Conservation (phyloP, 805 yeast genomes). For the Cyberlindnera mississippiensis region DNA sequence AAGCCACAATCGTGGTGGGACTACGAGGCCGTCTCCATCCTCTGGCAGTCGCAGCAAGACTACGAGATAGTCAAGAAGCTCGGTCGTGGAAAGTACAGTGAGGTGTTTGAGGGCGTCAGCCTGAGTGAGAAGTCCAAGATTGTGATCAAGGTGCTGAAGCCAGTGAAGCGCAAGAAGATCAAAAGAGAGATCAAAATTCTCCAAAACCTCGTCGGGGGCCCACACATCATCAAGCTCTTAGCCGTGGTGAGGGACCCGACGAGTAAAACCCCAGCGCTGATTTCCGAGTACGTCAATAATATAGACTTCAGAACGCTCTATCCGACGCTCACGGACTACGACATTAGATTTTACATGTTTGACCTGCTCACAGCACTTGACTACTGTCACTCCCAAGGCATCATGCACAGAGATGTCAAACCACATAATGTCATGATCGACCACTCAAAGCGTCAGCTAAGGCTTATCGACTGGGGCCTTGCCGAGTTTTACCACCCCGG, state of each 20-base stretch:
- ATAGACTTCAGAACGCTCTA: slow-evolving; percentile 83
- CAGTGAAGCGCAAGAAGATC: slow-evolving; percentile 89
- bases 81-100: slow-evolving; percentile 92
- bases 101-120: slow-evolving; percentile 84
- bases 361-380: slow-evolving; percentile 81
- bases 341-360: slow-evolving; percentile 78
- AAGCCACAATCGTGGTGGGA: slow-evolving; percentile 88
- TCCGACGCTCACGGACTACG: slow-evolving; percentile 71
- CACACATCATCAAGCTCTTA: slow-evolving; percentile 67
- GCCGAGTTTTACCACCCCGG: slow-evolving; percentile 93
- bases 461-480: slow-evolving; percentile 91
- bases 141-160: slow-evolving; percentile 89
- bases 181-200: slow-evolving; percentile 86
- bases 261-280: slow-evolving; percentile 81
- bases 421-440: slow-evolving; percentile 95
- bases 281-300: slow-evolving; percentile 81
- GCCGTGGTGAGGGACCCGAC: slow-evolving; percentile 88
- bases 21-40: slow-evolving; percentile 65
- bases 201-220: slow-evolving; percentile 80
- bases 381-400: slow-evolving; percentile 89
- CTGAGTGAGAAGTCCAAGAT: slow-evolving; percentile 56
- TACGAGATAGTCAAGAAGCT: slow-evolving; percentile 82
- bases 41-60: slow-evolving; percentile 82
- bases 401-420: slow-evolving; percentile 91
- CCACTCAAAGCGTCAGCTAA: slow-evolving; percentile 54